Percentiles rank a stretch among this genome's conserved stretches.
Conservation (phyloP, 1,139 yeast species). For the Blastobotrys illinoisensis region DNA sequence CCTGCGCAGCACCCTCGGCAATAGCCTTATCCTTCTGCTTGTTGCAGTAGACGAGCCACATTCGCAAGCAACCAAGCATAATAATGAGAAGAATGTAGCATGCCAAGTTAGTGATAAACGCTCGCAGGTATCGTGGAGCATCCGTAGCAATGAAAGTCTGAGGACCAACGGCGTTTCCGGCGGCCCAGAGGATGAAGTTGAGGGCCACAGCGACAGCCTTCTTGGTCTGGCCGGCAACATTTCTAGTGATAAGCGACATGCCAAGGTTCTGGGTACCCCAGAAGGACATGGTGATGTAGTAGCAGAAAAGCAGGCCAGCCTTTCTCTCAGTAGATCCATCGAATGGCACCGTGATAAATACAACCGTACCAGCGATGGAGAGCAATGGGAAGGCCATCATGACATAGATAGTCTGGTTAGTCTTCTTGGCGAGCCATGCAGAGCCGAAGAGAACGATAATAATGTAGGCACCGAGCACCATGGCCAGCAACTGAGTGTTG, state of each 20-base stretch:
- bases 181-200: conserved; percentile 56
- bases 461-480: conserved; percentile 11
- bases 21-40: conserved; percentile 31
- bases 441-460: conserved; percentile 9
- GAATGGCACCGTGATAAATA: conserved; percentile 7
- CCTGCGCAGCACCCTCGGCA: conserved; percentile 3
- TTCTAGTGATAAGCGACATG: conserved; percentile 39
- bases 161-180: conserved; percentile 68
- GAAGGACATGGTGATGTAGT: conserved; percentile 21
- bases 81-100: conserved; percentile 46
- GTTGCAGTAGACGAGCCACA: conserved; percentile 26
- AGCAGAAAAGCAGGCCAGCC: conserved; percentile 11
- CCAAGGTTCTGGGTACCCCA: conserved; percentile 31
- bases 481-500: conserved; percentile 14
- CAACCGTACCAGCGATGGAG: conserved; percentile 10
- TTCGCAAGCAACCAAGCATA: conserved; percentile 2
- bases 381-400: conserved; percentile 11
- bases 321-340: conserved; percentile 6
- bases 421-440: conserved; percentile 6
- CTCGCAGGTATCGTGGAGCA: conserved; percentile 43
- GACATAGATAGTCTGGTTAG: conserved; percentile 6
- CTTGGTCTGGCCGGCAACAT: conserved; percentile 69
- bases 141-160: conserved; percentile 53
- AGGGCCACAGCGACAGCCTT: conserved; percentile 56
- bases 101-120: conserved; percentile 24